Evolutionary conservation across 2,329 filamentous ascomycete species (phyloP), one percentile per base, ranked within the genome.

Genomic region (Helminthosporium solani): DNA sequence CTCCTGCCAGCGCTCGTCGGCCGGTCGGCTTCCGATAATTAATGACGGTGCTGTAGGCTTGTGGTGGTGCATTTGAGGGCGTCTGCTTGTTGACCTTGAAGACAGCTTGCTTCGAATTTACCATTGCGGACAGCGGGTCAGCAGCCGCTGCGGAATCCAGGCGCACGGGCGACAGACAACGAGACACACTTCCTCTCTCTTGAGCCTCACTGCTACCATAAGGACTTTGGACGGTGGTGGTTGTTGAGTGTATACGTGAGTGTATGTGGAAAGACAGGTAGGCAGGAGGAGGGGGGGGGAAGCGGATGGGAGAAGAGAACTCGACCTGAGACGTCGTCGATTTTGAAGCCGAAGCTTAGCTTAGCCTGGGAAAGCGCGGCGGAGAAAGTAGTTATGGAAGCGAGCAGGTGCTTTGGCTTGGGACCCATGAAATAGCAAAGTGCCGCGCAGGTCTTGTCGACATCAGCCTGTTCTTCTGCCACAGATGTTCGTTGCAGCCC

Each of bases 1-100:
- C n/a, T n/a, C n/a, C n/a, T n/a, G 31, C 33, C 36, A 50, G 41
- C 8, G 57, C 46, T 33, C 58, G 57, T 47, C 61, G 66, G 5
- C 61, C 63, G 30, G 46, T 55, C 15, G 62, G 59, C 45, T 61
- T 63, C 18, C 64, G 60, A 41, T 62, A 69, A 52, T 69, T 67
- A 46, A 69, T 64, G 7, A 69, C 61, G 2, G 63, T 63, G 34
- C 57, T 60, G 50, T 60, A 67, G 31, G 66, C 61, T 33, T 60
- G 63, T 12, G 60, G 57, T 7, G 60, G 57, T 14, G 58, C 61
- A 37, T 49, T 52, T 27, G 56, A 53, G 9, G 65, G 63, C 25
- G 59, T 58, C 57, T 69, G 66, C 53, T 66, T 66, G 54, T 67
- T 61, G 63, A 69, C 66, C 57, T 61, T 67, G 59, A 69, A 69